Evolutionary conservation across 2,329 filamentous ascomycete genomes (phyloP), one percentile per base, ranked within the genome.

Genomic region (Aurifilum marmelostoma): DNA sequence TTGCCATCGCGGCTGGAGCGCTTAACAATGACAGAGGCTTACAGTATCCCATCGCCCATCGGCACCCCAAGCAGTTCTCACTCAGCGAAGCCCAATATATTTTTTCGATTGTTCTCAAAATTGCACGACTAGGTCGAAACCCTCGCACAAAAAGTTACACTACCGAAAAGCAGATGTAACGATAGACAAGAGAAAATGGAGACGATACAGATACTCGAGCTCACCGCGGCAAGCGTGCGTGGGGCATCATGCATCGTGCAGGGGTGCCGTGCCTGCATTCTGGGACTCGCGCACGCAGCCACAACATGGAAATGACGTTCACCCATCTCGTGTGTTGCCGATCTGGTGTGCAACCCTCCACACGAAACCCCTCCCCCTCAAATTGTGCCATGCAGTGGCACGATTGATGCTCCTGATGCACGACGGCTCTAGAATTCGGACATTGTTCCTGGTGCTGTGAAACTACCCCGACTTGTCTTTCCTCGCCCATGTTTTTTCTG

Each of bases 251-350:
- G 58, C 58, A 24, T 60, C n/a, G 27, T 39, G 34, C 32, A 60
- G 58, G 58, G 58, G 58, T 39, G n/a, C n/a, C 12, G 9, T 37
- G 43, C 43, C 43, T 47, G 43, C 5, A 27, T 37, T 62, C 24
- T 62, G 5, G 59, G 59, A 27, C n/a, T 43, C 14, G 41, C 14
- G 41, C 60, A 43, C 39, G 24, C 60, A 43, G 60, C 39, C 61
- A 63, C 24, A 32, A n/a, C 41, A 32, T 27, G 11, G 16, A 63
- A 63, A 63, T 63, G 61, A 63, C 61, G 61, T 63, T 29, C 61
- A 61, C 59, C 11, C 34, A 47, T 1, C 37, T 24, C n/a, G n/a
- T n/a, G 37, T 27, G 32, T 60, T 60, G 58, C 58, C 58, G 21
- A 41, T 37, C 37, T 41, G 21, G 34, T 41, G 7, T 27, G 39